Conservation (phyloP, 441 rosid genomes). For the Erodium trifolium region DNA sequence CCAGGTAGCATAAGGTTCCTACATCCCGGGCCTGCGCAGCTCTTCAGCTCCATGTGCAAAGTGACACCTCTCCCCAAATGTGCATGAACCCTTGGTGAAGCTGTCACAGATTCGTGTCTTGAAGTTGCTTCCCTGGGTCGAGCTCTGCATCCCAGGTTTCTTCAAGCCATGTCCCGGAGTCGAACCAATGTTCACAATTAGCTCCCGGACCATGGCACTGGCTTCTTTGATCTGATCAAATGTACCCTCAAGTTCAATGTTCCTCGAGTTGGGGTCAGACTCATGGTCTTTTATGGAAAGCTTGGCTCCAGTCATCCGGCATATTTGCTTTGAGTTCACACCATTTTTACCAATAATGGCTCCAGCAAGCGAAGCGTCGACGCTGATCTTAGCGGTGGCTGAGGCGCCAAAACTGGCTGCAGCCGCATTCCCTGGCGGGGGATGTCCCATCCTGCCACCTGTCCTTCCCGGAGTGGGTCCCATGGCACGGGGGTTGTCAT, state of each 20-base stretch:
- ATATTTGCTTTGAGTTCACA: slow-evolving; percentile 81
- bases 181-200: slow-evolving; percentile 54
- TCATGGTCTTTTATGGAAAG: slow-evolving; percentile 81
- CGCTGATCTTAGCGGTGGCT: slow-evolving; percentile 83
- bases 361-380: slow-evolving; percentile 87
- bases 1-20: slow-evolving; percentile 6
- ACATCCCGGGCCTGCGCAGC: slow-evolving; percentile 56
- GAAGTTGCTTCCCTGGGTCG: slow-evolving; percentile 49
- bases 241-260: slow-evolving; percentile 89
- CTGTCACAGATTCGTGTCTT: slow-evolving; percentile 88
- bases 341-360: slow-evolving; percentile 90
- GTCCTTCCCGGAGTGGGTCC: slow-evolving; percentile 31
- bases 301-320: slow-evolving; percentile 77
- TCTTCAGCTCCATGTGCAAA: slow-evolving; percentile 91
- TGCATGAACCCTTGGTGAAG: slow-evolving; percentile 74
- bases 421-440: slow-evolving; percentile 36
- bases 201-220: slow-evolving; percentile 79
- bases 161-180: slow-evolving; percentile 34
- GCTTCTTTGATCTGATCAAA: slow-evolving; percentile 93
- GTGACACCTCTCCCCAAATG: slow-evolving; percentile 90
- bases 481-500: slow-evolving; percentile 49
- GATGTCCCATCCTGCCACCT: slow-evolving; percentile 43
- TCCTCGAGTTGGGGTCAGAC: slow-evolving; percentile 61
- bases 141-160: slow-evolving; percentile 23
- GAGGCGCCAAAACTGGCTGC: slow-evolving; percentile 81